These are phyloP conservation scores for Hura crepitans DNA, from an alignment of 441 rosid species.

Conservation along the genomic window DNA sequence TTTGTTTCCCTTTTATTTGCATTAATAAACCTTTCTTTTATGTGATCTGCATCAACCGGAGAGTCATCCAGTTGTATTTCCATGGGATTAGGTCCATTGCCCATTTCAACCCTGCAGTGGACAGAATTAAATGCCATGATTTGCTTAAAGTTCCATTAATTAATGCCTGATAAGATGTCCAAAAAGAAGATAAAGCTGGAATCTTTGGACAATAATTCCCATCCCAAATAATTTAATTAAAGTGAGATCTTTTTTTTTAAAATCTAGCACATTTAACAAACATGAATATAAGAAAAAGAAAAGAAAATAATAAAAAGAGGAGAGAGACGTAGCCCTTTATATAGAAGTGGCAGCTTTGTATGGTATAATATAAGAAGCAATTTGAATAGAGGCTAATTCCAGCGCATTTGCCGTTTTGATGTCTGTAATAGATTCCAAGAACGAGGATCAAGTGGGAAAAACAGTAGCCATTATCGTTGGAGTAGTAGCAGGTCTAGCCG, in stretches of 20 bases:
- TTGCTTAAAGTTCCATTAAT: not conserved
- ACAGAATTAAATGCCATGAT: not conserved
- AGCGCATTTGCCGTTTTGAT: constrained; percentile 18
- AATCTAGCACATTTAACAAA: no score
- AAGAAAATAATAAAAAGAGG: no score
- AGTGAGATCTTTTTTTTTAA: not conserved
- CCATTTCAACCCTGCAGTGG: not conserved
- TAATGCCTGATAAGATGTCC: not conserved
- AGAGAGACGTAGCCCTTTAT: no score
- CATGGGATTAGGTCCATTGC: not conserved
- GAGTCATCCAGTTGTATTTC: not conserved
- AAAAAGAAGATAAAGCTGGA: constrained; percentile 7
- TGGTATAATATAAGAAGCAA: not conserved
- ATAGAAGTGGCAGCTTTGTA: constrained; percentile 26
- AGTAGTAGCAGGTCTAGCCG: constrained; percentile 57
- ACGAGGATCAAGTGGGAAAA: constrained; percentile 62
- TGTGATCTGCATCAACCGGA: not conserved
- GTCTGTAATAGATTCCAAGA: constrained; percentile 46
- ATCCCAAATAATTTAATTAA: no score
- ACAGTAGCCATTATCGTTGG: constrained; percentile 85
- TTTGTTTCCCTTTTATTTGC: not conserved
- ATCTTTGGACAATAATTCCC: constrained; percentile 2
- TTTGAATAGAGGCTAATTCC: constrained; percentile 14
- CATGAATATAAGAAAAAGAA: not conserved
- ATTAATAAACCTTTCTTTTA: not conserved